phyloP scores from a whole-genome alignment of 371 early-diverging fungal species.

The Mortierella sp. region DNA sequence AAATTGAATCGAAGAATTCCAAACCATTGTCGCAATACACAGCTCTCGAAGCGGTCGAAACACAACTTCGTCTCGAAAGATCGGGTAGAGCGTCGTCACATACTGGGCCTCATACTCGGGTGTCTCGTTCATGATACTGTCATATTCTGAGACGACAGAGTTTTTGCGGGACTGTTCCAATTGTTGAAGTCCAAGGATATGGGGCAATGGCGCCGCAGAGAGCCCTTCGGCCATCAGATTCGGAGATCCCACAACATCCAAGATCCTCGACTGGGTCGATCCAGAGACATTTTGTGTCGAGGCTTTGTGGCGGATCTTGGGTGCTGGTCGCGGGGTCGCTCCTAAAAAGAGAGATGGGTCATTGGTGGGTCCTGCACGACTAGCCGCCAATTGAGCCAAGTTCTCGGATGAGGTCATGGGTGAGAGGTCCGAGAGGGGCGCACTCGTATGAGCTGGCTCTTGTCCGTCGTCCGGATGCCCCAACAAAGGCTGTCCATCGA shows the following conservation, averaged over 20 bases:
- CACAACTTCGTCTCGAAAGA: slow-evolving; percentile 43
- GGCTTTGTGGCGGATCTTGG: slow-evolving; percentile 36
- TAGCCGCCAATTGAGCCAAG: slow-evolving; percentile 35
- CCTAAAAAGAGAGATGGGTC: slow-evolving; percentile 44
- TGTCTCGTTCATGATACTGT: slow-evolving; percentile 36
- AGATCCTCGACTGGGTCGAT: slow-evolving; percentile 17
- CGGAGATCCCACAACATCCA: slow-evolving; percentile 13
- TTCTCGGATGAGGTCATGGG: slow-evolving; percentile 50
- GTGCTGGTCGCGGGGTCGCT: slow-evolving; percentile 26
- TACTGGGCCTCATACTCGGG: slow-evolving; percentile 50
- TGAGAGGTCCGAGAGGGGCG: slow-evolving; percentile 36
- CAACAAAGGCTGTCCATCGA: slow-evolving; percentile 47
- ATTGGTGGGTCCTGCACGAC: slow-evolving; percentile 17
- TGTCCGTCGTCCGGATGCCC: slow-evolving; percentile 42
- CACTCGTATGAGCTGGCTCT: slow-evolving; percentile 25
- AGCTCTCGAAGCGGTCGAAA: slow-evolving; percentile 48
- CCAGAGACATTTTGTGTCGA: slow-evolving; percentile 36
- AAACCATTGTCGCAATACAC: slow-evolving; percentile 48
- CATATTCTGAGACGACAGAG: slow-evolving; percentile 49
- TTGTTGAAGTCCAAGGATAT: slow-evolving; percentile 32
- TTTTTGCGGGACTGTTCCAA: slow-evolving; percentile 48
- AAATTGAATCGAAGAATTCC: slow-evolving; percentile 53
- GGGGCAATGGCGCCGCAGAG: slow-evolving; percentile 25
- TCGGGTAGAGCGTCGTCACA: slow-evolving; percentile 45
- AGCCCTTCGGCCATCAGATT: slow-evolving; percentile 12